Evolutionary conservation across 2,329 filamentous ascomycete species (phyloP).

Genomic region (Fusarium begoniae): DNA sequence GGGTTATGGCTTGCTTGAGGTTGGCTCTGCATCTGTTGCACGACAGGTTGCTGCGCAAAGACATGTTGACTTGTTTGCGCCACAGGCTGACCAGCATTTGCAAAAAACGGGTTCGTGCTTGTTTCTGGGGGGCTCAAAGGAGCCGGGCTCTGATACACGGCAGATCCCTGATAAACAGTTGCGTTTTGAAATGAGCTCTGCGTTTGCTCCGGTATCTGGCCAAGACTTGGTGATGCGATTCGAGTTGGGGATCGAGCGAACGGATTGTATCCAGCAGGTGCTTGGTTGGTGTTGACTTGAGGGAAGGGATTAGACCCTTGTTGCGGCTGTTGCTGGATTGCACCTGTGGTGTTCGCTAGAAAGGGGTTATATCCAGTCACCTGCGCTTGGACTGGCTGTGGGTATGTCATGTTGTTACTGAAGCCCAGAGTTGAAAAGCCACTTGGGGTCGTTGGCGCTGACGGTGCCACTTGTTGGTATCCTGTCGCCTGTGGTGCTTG

Average conservation of each 20-base stretch:
- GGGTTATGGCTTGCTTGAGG: conserved; percentile 36
- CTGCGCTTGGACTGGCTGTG: conserved; percentile 50
- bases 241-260: conserved; percentile 60
- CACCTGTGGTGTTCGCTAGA: conserved; percentile 51
- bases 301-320: conserved; percentile 45
- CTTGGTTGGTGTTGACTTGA: conserved; percentile 52
- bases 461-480: conserved; percentile 58
- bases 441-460: conserved; percentile 53
- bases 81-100: conserved; percentile 41
- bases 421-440: conserved; percentile 52
- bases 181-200: conserved; percentile 55
- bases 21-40: conserved; percentile 32
- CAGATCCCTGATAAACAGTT: conserved; percentile 43
- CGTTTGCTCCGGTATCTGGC: conserved; percentile 63
- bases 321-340: conserved; percentile 46
- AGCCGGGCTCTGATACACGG: conserved; percentile 48
- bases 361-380: conserved; percentile 63
- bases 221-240: conserved; percentile 60
- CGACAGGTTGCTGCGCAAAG: conserved; percentile 39
- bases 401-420: conserved; percentile 56
- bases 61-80: conserved; percentile 40
- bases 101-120: conserved; percentile 52
- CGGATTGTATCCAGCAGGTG: conserved; percentile 55
- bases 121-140: conserved; percentile 41
- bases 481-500: conserved; percentile 50